Evolutionary conservation across 2,329 filamentous ascomycete species (phyloP), one percentile per base, ranked within the genome.

Genomic region (Xylaria sp.): DNA sequence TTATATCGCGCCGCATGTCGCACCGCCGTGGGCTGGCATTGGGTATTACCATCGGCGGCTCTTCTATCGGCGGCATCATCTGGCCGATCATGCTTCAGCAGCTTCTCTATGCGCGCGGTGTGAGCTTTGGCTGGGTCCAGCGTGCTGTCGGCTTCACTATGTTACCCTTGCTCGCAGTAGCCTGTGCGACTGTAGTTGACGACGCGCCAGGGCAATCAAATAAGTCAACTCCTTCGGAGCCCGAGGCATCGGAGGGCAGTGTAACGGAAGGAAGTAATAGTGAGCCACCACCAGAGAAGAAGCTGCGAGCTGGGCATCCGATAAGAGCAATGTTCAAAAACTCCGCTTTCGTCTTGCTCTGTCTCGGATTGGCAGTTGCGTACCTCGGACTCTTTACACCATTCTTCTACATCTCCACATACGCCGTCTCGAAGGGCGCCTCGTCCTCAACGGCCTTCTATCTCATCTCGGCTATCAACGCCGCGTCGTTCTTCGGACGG

Each of bases 361-460:
- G 77, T 13, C 54, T 77, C 0, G 80, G 75, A 2, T 75, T 83
- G 46, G 79, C 78, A n/a, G 68, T 81, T 6, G 75, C 69, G 7
- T 82, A 80, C 61, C 76, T 82, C 5, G 80, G 81, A 3, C 77
- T 82, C 72, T 82, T 82, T 63, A 74, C 78, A 0, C 80, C 81
- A 0, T 80, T 82, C 62, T 82, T 82, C 73, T 82, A 78, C 48
- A 75, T 76, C 2, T 72, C 71, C 12, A 78, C 77, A 0, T 78
- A 78, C 6, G 63, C 71, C 0, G 67, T 68, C 13, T 51, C 57
- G 2, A 67, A 73, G 49, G 79, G 79, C 0, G 74, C 77, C 20
- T 77, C 78, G 0, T 66, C 72, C 4, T 77, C 76, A 6, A 62
- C 80, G 1, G 75, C 79, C 0, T 82, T 82, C 60, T 81, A 81